These are phyloP conservation scores for Cicer arietinum DNA, from an alignment of 306 rosid genomes.

Conservation along the genomic window DNA sequence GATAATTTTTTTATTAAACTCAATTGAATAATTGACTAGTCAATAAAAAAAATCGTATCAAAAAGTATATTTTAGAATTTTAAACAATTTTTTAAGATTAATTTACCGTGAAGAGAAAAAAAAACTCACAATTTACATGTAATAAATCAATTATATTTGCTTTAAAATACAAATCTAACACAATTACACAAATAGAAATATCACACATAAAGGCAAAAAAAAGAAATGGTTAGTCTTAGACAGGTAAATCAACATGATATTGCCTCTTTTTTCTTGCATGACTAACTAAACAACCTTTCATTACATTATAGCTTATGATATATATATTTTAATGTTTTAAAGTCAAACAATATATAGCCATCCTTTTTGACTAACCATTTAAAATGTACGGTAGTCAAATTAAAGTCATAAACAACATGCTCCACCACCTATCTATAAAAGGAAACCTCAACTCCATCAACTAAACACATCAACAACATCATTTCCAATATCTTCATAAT, in stretches of 20 bases:
- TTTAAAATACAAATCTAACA: not conserved
- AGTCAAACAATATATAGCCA: not conserved
- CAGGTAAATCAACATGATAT: no score
- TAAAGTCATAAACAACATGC: not conserved
- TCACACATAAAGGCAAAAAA: no score
- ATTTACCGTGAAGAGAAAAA: no score
- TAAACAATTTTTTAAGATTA: no score
- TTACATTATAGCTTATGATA: no score
- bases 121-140: not conserved
- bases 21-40: no score
- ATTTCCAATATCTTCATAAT: not conserved
- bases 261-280: no score
- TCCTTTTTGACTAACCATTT: not conserved
- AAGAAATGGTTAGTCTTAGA: no score
- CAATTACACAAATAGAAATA: not conserved
- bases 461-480: not conserved
- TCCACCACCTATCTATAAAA: constrained; percentile 21
- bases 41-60: no score
- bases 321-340: not conserved
- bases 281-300: no score
- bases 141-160: not conserved
- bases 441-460: not conserved
- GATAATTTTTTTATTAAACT: no score
- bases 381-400: constrained; percentile 23
- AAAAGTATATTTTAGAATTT: no score